phyloP scores from a whole-genome alignment of 371 early-diverging fungal species.

The Mucor mucedo region DNA sequence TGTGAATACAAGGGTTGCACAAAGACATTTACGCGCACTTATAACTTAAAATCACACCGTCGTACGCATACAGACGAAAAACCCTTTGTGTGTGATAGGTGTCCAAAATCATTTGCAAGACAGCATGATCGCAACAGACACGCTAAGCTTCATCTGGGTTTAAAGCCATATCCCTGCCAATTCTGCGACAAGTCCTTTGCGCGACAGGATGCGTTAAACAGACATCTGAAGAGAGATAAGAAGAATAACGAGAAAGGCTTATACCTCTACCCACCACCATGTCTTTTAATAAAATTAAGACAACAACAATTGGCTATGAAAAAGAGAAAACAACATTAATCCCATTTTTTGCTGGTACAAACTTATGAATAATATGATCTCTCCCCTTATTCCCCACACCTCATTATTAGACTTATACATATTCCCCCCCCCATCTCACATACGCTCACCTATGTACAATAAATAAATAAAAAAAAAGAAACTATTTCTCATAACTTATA shows the following conservation, averaged over 20 bases:
- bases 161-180: conserved; percentile 63
- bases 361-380: not conserved
- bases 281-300: conserved; percentile 18
- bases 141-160: conserved; percentile 64
- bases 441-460: not conserved
- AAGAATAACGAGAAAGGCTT: conserved; percentile 3
- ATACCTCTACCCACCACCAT: conserved; percentile 12
- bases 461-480: not conserved
- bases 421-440: not conserved
- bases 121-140: conserved; percentile 86
- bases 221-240: conserved; percentile 55
- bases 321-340: conserved; percentile 12
- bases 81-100: conserved; percentile 69
- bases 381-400: not conserved
- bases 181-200: conserved; percentile 77
- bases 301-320: conserved; percentile 12
- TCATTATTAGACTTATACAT: not conserved
- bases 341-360: conserved; percentile 12
- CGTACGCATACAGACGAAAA: conserved; percentile 78
- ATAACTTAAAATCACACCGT: conserved; percentile 81
- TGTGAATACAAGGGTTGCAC: conserved; percentile 61
- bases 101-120: conserved; percentile 66
- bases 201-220: conserved; percentile 72
- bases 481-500: not conserved
- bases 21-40: conserved; percentile 79